Evolutionary conservation across 306 rosid species (phyloP), one percentile per base, ranked within the genome.

Genomic region (Vicia villosa): DNA sequence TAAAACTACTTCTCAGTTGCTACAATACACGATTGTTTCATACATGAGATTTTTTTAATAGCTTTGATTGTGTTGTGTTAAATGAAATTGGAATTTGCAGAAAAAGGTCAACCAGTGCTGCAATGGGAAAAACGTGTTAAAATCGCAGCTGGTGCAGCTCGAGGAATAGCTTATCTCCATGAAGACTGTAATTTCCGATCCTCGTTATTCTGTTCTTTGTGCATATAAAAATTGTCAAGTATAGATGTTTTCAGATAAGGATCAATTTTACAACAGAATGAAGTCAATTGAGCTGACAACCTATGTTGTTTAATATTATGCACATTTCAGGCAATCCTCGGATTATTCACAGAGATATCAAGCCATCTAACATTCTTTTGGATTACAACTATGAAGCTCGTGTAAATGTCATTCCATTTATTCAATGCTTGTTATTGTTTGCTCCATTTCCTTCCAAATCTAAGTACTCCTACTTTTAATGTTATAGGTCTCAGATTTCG

Each of bases 271-370:
- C 28, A 47, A 19, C 19, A 17, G 45, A 41, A 28, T 40, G 28
- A 16, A 41, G 26, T 69, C 42, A 20, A 22, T 5, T 37, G 54
- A 22, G 30, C 64, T 63, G 26, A 68, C 8, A 9, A 56, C 57
- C 72, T 30, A 72, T 66, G 59, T 34, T 66, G 37, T 41, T 73
- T 37, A 60, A 59, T 66, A 66, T 59, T 69, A 15, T 47, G 55
- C 43, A 61, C 26, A 32, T 86, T 62, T 74, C 88, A 90, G 98
- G 97, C 69, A 84, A 90, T 71, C 98, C 98, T 70, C 91, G 95
- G 81, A 70, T 94, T 76, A 88, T 94, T 76, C 98, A 94, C 77
- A 82, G 98, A 78, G 98, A 94, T 87, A 94, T 94, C 70, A 94
- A 94, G 77, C 87, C 98, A 36, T 94, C 97, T 12, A 94, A 94